Conservation (phyloP, 306 rosid species). For the Aeschynomene evenia region DNA sequence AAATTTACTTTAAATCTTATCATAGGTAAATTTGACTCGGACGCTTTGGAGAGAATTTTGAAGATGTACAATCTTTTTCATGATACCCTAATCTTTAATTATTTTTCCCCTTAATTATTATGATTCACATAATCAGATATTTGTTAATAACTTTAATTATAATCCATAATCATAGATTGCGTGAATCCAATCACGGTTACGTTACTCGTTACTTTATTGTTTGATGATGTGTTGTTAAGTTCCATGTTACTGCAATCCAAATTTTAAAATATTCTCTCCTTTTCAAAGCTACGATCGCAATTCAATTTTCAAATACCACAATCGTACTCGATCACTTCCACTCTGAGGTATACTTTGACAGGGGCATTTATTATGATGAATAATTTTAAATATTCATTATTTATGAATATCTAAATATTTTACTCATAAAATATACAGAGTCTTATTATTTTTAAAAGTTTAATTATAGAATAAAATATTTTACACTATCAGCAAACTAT, state of each 20-base stretch:
- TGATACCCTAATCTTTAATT: background rate
- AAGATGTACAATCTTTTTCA: background rate
- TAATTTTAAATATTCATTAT: too few species aligned
- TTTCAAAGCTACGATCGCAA: background rate
- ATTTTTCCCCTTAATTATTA: background rate
- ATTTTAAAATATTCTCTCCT: background rate
- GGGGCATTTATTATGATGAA: too few species aligned
- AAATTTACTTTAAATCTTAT: background rate
- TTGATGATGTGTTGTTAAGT: too few species aligned
- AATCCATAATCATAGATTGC: background rate
- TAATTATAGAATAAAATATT: too few species aligned
- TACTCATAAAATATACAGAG: too few species aligned
- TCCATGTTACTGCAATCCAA: background rate
- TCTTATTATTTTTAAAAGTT: too few species aligned
- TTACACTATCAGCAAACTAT: too few species aligned
- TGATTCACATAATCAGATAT: background rate
- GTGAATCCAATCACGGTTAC: background rate
- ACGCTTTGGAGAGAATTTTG: background rate
- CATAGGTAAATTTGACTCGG: background rate
- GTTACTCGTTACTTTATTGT: background rate
- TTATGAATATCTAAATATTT: too few species aligned
- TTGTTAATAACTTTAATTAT: background rate
- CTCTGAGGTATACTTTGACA: background rate
- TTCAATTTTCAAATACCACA: slow-evolving; percentile 11
- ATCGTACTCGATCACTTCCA: slow-evolving; percentile 15